phyloP scores from a whole-genome alignment of 495 filamentous ascomycete species.

The Friedmanniomyces endolithicus region DNA sequence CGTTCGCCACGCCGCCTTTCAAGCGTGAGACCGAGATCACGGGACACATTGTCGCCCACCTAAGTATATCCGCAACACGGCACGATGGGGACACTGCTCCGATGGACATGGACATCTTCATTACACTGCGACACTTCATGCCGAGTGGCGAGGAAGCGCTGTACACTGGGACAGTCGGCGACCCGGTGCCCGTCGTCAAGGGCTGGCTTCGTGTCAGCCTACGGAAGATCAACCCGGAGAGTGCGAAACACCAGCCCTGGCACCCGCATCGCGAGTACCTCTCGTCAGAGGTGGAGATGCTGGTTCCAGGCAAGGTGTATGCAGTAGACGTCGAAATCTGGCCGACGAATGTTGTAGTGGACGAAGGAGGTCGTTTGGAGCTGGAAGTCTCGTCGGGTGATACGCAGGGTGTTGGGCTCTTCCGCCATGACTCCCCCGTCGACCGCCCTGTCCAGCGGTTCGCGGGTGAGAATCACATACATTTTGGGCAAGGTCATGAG shows the following conservation, averaged over 20 bases:
- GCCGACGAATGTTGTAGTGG: slow-evolving; percentile 54
- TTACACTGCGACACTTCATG: slow-evolving; percentile 47
- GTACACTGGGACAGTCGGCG: slow-evolving; percentile 47
- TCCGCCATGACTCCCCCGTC: slow-evolving; percentile 39
- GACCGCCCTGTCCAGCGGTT: slow-evolving; percentile 33
- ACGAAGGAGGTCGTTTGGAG: slow-evolving; percentile 38
- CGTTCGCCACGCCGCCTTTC: slow-evolving; percentile 46
- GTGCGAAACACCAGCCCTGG: slow-evolving; percentile 37
- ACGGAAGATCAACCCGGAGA: slow-evolving; percentile 38
- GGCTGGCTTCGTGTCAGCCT: slow-evolving; percentile 46
- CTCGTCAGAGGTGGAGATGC: slow-evolving; percentile 40
- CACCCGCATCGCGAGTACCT: slow-evolving; percentile 48
- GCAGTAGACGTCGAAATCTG: slow-evolving; percentile 53
- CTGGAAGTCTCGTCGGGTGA: slow-evolving; percentile 47
- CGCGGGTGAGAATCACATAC: slow-evolving; percentile 10
- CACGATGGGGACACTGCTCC: slow-evolving; percentile 18
- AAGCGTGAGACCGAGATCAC: slow-evolving; percentile 33
- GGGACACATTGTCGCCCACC: slow-evolving; percentile 48
- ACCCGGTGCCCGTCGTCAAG: slow-evolving; percentile 39
- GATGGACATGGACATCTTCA: slow-evolving; percentile 52
- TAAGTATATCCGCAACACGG: slow-evolving; percentile 20
- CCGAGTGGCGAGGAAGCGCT: slow-evolving; percentile 43
- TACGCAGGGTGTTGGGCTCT: slow-evolving; percentile 48
- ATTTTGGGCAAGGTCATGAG: slow-evolving; percentile 6
- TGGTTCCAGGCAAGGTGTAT: slow-evolving; percentile 45